These are phyloP conservation scores for Selenicereus undatus DNA, from an alignment of 148 eudicot genomes.

Conservation along the genomic window DNA sequence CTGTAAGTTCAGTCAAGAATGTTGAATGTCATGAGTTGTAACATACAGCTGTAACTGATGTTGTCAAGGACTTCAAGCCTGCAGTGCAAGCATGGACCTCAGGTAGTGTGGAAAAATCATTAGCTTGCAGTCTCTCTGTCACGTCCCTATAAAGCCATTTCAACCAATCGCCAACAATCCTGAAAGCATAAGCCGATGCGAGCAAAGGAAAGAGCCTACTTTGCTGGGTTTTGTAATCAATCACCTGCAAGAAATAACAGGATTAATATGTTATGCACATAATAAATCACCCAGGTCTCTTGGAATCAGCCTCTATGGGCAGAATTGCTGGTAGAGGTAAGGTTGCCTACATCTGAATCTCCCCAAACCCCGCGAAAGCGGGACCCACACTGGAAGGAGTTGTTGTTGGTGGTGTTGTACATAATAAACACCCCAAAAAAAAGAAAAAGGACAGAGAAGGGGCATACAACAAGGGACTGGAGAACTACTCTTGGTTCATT, in stretches of 20 bases:
- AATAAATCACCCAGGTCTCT: too few relatives aligned
- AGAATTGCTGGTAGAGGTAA: too few relatives aligned
- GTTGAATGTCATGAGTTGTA: background rate
- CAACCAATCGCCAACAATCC: conserved; percentile 92
- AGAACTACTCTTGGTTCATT: too few relatives aligned
- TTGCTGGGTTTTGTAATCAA: conserved; percentile 95
- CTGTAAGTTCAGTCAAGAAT: background rate
- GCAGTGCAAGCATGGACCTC: conserved; percentile 98
- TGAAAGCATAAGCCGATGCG: conserved; percentile 93
- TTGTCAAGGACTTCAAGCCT: conserved; percentile 93
- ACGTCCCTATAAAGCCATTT: conserved; percentile 92
- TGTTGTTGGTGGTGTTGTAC: too few relatives aligned
- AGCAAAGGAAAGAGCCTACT: conserved; percentile 88
- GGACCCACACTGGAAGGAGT: too few relatives aligned
- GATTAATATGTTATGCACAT: background rate
- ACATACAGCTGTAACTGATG: conserved; percentile 84
- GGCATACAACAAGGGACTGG: too few relatives aligned
- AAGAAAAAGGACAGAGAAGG: too few relatives aligned
- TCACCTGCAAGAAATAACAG: conserved; percentile 46
- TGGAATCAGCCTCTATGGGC: too few relatives aligned
- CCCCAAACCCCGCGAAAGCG: too few relatives aligned
- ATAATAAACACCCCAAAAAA: too few relatives aligned
- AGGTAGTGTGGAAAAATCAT: conserved; percentile 88
- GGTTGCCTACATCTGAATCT: too few relatives aligned
- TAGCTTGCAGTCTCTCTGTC: conserved; percentile 67